Conservation (phyloP, 2,329 filamentous ascomycete genomes). For the Sporothrix luriei region DNA sequence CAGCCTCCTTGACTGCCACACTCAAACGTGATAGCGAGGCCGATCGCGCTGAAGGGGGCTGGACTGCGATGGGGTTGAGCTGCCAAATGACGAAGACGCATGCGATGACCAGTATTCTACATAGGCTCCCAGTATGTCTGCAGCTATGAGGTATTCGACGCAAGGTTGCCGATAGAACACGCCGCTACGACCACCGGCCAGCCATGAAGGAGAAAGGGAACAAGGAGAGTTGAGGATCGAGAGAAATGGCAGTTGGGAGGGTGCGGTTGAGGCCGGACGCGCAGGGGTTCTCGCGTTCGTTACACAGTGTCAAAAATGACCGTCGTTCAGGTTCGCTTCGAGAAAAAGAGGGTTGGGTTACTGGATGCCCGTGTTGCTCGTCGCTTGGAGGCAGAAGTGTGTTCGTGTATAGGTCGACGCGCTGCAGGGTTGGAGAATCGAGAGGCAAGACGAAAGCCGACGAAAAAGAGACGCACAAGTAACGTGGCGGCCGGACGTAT, state of each 20-base stretch:
- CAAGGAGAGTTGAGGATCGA: too few relatives aligned
- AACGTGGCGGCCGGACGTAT: not conserved
- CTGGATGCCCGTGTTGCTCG: not conserved
- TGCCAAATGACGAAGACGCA: constrained; percentile 65
- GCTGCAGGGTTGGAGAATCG: constrained; percentile 1
- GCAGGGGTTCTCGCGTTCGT: not conserved
- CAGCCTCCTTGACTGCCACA: constrained; percentile 45
- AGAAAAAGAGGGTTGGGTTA: not conserved
- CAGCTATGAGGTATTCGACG: constrained; percentile 26
- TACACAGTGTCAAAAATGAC: not conserved
- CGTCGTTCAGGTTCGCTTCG: not conserved
- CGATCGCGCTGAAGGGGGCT: constrained; percentile 63
- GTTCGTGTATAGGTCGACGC: constrained; percentile 14
- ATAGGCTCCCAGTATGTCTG: constrained; percentile 81
- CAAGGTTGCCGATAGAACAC: constrained; percentile 38
- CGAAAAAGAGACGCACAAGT: not conserved
- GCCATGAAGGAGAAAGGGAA: constrained; percentile 52
- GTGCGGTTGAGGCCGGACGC: not conserved
- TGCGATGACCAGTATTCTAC: constrained; percentile 88
- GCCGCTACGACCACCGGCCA: constrained; percentile 46
- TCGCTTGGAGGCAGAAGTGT: not conserved
- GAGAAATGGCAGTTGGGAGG: not conserved
- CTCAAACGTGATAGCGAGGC: constrained; percentile 51
- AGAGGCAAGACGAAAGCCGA: not conserved
- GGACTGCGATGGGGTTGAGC: constrained; percentile 57